These are phyloP conservation scores for Kwoniella mangroviensis DNA, from an alignment of 768 basidiomycete species.

Conservation along the genomic window DNA sequence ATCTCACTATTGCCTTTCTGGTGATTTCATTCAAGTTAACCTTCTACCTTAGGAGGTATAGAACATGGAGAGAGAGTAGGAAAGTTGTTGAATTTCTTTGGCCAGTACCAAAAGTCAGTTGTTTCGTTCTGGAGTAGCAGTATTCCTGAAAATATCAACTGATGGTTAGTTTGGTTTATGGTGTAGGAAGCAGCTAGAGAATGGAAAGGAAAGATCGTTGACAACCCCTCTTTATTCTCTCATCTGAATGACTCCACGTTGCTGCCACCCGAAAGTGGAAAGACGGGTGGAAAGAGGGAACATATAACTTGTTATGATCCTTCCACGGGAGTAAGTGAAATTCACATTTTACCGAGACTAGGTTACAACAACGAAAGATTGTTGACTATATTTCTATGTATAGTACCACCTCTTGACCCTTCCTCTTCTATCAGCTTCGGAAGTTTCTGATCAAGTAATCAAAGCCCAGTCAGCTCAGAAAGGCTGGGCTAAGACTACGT, in stretches of 20 bases:
- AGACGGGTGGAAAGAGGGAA: slow-evolving; percentile 50
- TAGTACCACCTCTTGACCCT: slow-evolving; percentile 74
- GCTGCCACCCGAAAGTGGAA: slow-evolving; percentile 30
- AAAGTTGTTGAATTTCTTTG: slow-evolving; percentile 70
- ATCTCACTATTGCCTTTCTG: slow-evolving; percentile 64
- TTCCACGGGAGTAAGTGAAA: slow-evolving; percentile 67
- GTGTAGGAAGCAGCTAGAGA: slow-evolving; percentile 35
- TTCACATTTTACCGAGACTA: background rate
- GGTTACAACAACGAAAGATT: background rate
- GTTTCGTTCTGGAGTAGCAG: too few species aligned
- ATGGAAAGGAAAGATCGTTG: slow-evolving; percentile 42
- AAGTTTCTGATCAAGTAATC: slow-evolving; percentile 75
- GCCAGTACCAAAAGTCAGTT: slow-evolving; percentile 65
- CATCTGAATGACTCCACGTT: slow-evolving; percentile 35
- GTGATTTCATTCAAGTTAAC: slow-evolving; percentile 68
- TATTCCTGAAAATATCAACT: background rate
- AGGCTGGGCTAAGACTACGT: slow-evolving; percentile 75
- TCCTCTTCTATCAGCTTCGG: slow-evolving; percentile 72
- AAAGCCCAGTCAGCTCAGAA: slow-evolving; percentile 71
- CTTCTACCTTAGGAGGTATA: slow-evolving; percentile 73
- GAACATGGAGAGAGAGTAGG: slow-evolving; percentile 73
- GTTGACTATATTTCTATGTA: slow-evolving; percentile 3
- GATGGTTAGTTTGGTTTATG: background rate
- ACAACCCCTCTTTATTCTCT: slow-evolving; percentile 47
- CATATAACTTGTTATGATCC: slow-evolving; percentile 94